Evolutionary conservation across 2,329 filamentous ascomycete species (phyloP).

Genomic region (Aspergillus intermedius): DNA sequence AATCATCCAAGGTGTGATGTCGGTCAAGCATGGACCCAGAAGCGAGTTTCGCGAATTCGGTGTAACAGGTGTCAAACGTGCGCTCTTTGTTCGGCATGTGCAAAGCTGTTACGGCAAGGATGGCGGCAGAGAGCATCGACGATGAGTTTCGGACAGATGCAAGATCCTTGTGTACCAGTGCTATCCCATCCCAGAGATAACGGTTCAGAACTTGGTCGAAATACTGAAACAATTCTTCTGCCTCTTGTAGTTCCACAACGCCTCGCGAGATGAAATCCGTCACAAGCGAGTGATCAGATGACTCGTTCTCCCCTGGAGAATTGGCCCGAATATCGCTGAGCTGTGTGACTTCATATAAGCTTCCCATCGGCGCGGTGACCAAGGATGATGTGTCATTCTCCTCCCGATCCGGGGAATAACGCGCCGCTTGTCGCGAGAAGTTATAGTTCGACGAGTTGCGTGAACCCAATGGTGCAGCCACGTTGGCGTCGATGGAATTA

Average conservation of each 20-base stretch:
- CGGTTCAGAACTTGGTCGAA: constrained; percentile 37
- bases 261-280: constrained; percentile 49
- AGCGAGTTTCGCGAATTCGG: constrained; percentile 48
- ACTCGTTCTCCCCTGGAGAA: constrained; percentile 25
- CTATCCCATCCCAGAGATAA: constrained; percentile 39
- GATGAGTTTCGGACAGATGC: constrained; percentile 43
- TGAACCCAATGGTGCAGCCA: constrained; percentile 10
- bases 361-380: constrained; percentile 42
- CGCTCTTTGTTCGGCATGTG: constrained; percentile 44
- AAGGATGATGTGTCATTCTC: constrained; percentile 30
- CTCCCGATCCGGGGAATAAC: constrained; percentile 32
- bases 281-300: constrained; percentile 28
- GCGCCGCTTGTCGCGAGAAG: constrained; percentile 21
- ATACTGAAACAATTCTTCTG: constrained; percentile 36
- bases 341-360: constrained; percentile 45
- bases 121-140: constrained; percentile 35
- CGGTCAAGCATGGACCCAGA: constrained; percentile 49
- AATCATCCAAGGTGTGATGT: constrained; percentile 46
- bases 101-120: constrained; percentile 46
- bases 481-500: constrained; percentile 9
- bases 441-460: constrained; percentile 15
- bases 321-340: constrained; percentile 31
- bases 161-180: constrained; percentile 42
- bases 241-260: constrained; percentile 38
- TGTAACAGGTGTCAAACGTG: constrained; percentile 45